Base-by-base conservation (phyloP, 116 monocot species). In the Posidonia oceanica region DNA sequence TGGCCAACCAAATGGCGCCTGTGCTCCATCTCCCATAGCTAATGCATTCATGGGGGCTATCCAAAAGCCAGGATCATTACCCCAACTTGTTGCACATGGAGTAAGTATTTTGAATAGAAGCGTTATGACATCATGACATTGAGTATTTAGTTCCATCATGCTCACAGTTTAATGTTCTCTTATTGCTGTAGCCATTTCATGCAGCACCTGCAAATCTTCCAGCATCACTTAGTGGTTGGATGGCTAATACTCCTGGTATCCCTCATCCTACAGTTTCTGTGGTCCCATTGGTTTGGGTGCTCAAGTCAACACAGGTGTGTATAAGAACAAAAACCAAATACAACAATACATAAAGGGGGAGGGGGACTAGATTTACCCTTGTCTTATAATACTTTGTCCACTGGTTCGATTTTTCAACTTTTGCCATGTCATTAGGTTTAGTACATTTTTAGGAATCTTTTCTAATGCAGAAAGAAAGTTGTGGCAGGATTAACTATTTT, bases 151-250 rank as follows among this genome's bases (percentile, higher is more conserved):
- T n/a, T n/a, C n/a, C n/a, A n/a, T n/a, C n/a, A n/a, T n/a, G n/a
- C n/a, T n/a, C n/a, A n/a, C n/a, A n/a, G n/a, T n/a, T n/a, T 59
- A 53, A 68, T 68, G 18, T 57, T 58, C 29, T 60, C n/a, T 36
- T 52, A 11, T 76, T 51, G 51, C 41, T 71, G 29, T 55, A 71
- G 74, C 82, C 82, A 38, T 88, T 88, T 80, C 88, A 88, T 58
- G 64, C 88, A 52, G 64, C 77, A 64, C 74, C 77, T 56, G 76
- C 77, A 51, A 62, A 76, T 63, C 22, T 82, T 69, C 75, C 82
- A 17, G 75, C 77, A 13, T 59, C 87, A 12, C 81, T 83, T 54
- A 71, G 79, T 51, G 84, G 87, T 66, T 87, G 87, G 87, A 87
- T 83, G 84, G 53, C 84, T 29, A 87, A 83, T 75, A 18, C 87